Percentiles rank a stretch among this genome's conserved stretches.
Conservation (phyloP, 805 yeast genomes). For the Clavispora santaluciae region DNA sequence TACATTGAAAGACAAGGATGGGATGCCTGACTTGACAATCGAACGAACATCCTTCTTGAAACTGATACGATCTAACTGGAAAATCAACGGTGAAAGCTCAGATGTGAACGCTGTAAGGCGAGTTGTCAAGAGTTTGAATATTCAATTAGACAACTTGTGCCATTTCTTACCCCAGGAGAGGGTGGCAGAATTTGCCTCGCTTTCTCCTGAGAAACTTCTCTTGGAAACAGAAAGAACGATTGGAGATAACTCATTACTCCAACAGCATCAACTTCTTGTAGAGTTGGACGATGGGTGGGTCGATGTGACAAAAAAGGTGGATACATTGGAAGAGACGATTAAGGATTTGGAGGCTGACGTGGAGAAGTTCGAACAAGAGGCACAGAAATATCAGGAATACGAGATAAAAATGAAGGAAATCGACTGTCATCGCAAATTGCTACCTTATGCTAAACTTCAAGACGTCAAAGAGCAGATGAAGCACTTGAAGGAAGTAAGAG, state of each 20-base stretch:
- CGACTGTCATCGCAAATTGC: slow-evolving; percentile 31
- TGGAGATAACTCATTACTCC: slow-evolving; percentile 53
- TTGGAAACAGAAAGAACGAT: slow-evolving; percentile 78
- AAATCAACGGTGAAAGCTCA: slow-evolving; percentile 35
- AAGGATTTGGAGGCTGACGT: slow-evolving; percentile 32
- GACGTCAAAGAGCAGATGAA: slow-evolving; percentile 32
- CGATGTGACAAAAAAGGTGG: slow-evolving; percentile 22
- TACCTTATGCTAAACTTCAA: slow-evolving; percentile 38
- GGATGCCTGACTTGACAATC: slow-evolving; percentile 33
- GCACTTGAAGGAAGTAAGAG: slow-evolving; percentile 30
- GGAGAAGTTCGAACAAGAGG: slow-evolving; percentile 40
- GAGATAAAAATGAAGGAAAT: slow-evolving; percentile 40
- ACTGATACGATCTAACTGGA: slow-evolving; percentile 46
- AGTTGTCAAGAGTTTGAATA: slow-evolving; percentile 48
- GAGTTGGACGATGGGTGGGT: slow-evolving; percentile 41
- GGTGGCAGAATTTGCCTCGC: slow-evolving; percentile 85
- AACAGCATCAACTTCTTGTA: slow-evolving; percentile 54
- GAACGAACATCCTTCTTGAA: slow-evolving; percentile 43
- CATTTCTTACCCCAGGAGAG: slow-evolving; percentile 95
- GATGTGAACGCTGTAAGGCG: slow-evolving; percentile 45
- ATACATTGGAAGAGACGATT: slow-evolving; percentile 25
- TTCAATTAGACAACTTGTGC: slow-evolving; percentile 87
- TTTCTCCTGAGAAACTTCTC: slow-evolving; percentile 70
- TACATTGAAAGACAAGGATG: slow-evolving; percentile 38
- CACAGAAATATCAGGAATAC: slow-evolving; percentile 41